Base-by-base conservation (phyloP, 225 moss, liverwort and hornwort species). In the Marchantia paleacea region DNA sequence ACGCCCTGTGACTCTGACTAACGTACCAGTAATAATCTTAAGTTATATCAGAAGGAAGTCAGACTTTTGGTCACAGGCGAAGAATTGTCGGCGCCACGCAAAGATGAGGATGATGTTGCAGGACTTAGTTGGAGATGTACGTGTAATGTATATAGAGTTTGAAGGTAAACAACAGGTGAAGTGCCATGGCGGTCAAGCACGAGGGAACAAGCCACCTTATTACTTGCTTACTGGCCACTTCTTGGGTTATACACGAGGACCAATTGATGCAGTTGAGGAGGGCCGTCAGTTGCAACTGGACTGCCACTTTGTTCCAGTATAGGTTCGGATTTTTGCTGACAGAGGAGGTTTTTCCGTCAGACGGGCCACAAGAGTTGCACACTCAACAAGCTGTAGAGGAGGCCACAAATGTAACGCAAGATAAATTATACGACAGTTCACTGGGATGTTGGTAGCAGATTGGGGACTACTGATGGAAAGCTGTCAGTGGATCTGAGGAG, bases 111-210 rank as follows among this genome's bases (percentile, higher is more conserved):
- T 54, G 55, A 22, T 25, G 50, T 55, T 55, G 14, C 8, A 28
- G 29, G 55, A 55, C 75, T 25, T 12, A 1, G 28, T 15, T 52
- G 22, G 75, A 75, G 57, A 60, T 62, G 39, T 76, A 60, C 24
- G 57, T 22, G 30, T 48, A 26, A 2, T 76, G 76, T 76, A 76
- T 76, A 76, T 76, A 76, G 20, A 29, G 61, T 28, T 76, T 76
- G 76, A 76, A 49, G 61, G 20, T 9, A 62, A 47, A 48, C 19
- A 47, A 31, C 57, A 57, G 57, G 60, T 39, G 29, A 49, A 49
- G 22, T 61, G 49, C 22, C 76, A 28, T 61, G 76, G 57, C 15
- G 4, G 19, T 25, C 29, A 49, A 55, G 28, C 54, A 52, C 48
- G 55, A 12, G 73, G 26, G 72, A 73, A 22, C 52, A 73, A 8